Conservation (phyloP, 2,329 filamentous ascomycete genomes). For the Nannizziopsis arthrosporioides region DNA sequence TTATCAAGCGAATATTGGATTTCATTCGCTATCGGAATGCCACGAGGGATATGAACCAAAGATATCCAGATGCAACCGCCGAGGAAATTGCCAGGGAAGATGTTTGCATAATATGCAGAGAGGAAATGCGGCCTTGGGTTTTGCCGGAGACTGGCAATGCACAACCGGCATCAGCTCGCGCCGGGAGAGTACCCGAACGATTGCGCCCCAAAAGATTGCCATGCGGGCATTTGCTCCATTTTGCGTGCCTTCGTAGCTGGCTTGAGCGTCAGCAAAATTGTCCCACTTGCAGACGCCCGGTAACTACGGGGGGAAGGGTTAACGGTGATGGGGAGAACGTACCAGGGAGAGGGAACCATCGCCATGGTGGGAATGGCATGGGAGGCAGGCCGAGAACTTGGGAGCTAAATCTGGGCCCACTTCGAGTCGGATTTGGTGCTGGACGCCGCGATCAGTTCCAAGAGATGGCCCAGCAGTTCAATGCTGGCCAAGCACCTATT, state of each 20-base stretch:
- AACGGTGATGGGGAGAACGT: not conserved
- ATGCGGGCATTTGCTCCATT: slow-evolving; percentile 89
- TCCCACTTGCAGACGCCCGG: slow-evolving; percentile 80
- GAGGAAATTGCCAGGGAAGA: slow-evolving; percentile 79
- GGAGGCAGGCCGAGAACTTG: slow-evolving; percentile 41
- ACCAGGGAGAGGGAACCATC: slow-evolving; percentile 17
- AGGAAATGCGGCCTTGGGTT: slow-evolving; percentile 81
- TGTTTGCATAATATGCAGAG: slow-evolving; percentile 94
- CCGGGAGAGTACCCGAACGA: slow-evolving; percentile 56
- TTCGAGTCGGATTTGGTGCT: slow-evolving; percentile 58
- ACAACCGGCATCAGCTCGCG: slow-evolving; percentile 21
- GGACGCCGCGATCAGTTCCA: slow-evolving; percentile 51
- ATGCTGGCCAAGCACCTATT: slow-evolving; percentile 37
- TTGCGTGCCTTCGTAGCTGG: slow-evolving; percentile 92
- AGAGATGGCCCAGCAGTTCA: slow-evolving; percentile 54
- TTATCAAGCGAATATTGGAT: slow-evolving; percentile 77
- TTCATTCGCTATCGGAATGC: slow-evolving; percentile 84
- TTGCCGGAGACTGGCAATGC: slow-evolving; percentile 32
- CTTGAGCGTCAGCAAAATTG: slow-evolving; percentile 94
- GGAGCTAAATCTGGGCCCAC: slow-evolving; percentile 61
- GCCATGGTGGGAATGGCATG: slow-evolving; percentile 27
- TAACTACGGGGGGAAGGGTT: slow-evolving; percentile 37
- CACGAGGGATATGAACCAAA: slow-evolving; percentile 81
- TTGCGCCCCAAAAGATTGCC: slow-evolving; percentile 88
- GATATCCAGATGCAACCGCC: slow-evolving; percentile 78